Percentiles rank a stretch among this genome's conserved stretches.
Evolutionary conservation across 495 filamentous ascomycete species (phyloP).

Genomic region (Penicillium dipodomyicola): DNA sequence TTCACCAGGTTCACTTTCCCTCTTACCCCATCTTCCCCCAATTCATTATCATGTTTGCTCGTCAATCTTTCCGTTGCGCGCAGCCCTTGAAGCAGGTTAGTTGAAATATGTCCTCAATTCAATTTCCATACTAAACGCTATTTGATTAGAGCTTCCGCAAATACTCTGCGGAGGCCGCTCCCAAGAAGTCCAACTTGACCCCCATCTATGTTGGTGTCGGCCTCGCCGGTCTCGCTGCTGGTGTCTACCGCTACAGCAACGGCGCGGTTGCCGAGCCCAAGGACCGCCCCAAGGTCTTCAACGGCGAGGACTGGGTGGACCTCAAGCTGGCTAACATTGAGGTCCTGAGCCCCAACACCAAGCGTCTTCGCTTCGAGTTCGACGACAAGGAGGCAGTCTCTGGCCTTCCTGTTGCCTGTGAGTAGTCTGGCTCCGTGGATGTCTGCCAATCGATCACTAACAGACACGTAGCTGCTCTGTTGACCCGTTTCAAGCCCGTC

Average conservation of each 20-base stretch:
- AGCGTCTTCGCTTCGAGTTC: conserved; percentile 78
- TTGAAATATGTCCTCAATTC: neutral
- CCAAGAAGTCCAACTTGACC: conserved; percentile 42
- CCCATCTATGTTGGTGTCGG: conserved; percentile 43
- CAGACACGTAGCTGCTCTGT: conserved; percentile 58
- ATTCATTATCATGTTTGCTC: conserved; percentile 45
- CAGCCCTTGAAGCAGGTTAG: conserved; percentile 51
- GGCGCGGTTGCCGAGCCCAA: conserved; percentile 36
- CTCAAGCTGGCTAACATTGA: conserved; percentile 78
- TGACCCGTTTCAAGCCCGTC: conserved; percentile 81
- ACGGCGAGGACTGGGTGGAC: conserved; percentile 80
- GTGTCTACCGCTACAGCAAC: conserved; percentile 45
- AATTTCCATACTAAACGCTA: neutral
- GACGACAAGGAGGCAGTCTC: conserved; percentile 81
- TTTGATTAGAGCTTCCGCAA: conserved; percentile 46
- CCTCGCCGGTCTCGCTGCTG: conserved; percentile 41
- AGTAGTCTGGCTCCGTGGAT: conserved; percentile 11
- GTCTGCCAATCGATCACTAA: conserved; percentile 11
- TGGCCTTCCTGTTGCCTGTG: conserved; percentile 74
- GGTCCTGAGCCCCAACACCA: conserved; percentile 82
- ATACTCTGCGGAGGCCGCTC: conserved; percentile 49
- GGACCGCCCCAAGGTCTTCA: conserved; percentile 58
- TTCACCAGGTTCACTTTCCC: conserved; percentile 10
- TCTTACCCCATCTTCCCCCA: conserved; percentile 14
- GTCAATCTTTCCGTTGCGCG: conserved; percentile 48